A percentile compares a stretch with the other conserved stretches of the same genome.
phyloP scores from a whole-genome alignment of 441 rosid genomes.

The Raphanus hybrid region DNA sequence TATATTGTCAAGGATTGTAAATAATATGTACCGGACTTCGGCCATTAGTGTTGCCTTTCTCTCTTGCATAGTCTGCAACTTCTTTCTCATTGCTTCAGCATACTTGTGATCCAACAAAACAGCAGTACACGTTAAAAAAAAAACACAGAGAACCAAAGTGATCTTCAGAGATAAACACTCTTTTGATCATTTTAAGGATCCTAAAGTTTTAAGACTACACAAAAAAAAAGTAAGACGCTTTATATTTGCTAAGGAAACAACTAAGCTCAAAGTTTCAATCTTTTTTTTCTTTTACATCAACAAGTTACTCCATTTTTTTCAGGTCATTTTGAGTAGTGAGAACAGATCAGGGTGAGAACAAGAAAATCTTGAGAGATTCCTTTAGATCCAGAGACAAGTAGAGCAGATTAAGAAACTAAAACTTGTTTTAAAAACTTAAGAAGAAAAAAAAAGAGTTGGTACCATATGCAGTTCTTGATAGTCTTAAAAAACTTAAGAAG shows the following conservation, averaged over 20 bases:
- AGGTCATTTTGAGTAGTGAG: not conserved
- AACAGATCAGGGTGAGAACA: constrained; percentile 21
- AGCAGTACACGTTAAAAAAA: not conserved
- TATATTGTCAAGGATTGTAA: not conserved
- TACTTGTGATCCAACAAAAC: constrained; percentile 24
- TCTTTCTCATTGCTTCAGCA: constrained; percentile 33
- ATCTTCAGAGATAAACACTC: not conserved
- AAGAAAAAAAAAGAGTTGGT: no score
- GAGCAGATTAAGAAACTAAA: constrained; percentile 16
- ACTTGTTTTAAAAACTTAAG: constrained; percentile 19
- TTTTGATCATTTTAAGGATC: not conserved
- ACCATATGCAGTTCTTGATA: not conserved
- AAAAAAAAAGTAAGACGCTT: not conserved
- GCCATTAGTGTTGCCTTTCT: constrained; percentile 38
- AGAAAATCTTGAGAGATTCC: not conserved
- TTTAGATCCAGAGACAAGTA: constrained; percentile 30
- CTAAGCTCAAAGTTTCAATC: constrained; percentile 6
- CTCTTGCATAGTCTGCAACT: constrained; percentile 16
- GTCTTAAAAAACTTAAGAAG: constrained; percentile 2
- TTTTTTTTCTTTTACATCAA: no score
- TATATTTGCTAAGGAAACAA: constrained; percentile 25
- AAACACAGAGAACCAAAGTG: not conserved
- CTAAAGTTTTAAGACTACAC: constrained; percentile 27
- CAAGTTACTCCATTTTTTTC: no score
- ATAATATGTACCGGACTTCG: constrained; percentile 34